phyloP scores from a whole-genome alignment of 2,329 filamentous ascomycete species.

The Nemania bipapillata region DNA sequence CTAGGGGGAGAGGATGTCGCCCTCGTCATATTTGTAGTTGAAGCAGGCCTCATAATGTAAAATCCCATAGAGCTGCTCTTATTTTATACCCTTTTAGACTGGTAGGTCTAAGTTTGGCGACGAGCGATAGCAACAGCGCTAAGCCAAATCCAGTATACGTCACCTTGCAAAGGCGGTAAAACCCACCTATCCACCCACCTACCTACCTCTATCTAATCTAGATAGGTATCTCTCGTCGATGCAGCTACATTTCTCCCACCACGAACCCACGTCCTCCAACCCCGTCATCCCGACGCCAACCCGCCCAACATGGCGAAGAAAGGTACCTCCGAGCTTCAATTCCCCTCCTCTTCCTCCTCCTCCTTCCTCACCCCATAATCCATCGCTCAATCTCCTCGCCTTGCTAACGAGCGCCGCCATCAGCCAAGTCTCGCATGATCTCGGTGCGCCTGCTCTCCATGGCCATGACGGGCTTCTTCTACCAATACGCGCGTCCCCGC shows the following conservation, averaged over 20 bases:
- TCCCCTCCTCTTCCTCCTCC: neutral
- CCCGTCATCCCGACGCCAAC: slow-evolving; percentile 23
- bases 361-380: neutral
- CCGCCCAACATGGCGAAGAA: slow-evolving; percentile 57
- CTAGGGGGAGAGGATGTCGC: no score
- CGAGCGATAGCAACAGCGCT: no score
- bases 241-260: neutral
- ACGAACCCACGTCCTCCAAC: neutral
- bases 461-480: slow-evolving; percentile 98
- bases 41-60: no score
- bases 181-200: neutral
- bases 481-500: slow-evolving; percentile 86
- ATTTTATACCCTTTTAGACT: no score
- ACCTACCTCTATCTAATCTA: neutral
- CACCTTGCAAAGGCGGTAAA: no score
- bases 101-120: no score
- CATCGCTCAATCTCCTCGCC: neutral
- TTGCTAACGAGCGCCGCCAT: slow-evolving; percentile 26
- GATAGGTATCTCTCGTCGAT: no score
- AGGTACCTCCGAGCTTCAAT: slow-evolving; percentile 46
- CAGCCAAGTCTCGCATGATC: slow-evolving; percentile 91
- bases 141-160: neutral
- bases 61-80: no score
- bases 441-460: slow-evolving; percentile 95
- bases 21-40: no score